Conservation (phyloP, 495 filamentous ascomycete species). For the Ramalina intermedia region DNA sequence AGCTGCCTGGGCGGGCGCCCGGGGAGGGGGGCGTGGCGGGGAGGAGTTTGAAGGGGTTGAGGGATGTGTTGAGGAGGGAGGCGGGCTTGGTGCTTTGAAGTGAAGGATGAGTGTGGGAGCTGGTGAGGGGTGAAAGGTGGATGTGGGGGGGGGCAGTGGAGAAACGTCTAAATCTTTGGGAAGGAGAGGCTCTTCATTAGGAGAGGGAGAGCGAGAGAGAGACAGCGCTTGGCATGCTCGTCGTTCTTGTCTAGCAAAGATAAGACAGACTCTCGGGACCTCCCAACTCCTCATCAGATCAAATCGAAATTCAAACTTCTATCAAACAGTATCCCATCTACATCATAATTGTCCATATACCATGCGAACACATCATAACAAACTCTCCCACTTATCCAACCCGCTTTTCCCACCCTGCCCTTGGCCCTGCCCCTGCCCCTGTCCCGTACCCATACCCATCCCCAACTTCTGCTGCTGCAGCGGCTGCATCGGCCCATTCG, state of each 20-base stretch:
- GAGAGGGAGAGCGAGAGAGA: too few relatives aligned
- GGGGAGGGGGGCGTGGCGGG: conserved; percentile 36
- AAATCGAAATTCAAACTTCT: too few relatives aligned
- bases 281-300: too few relatives aligned
- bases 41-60: conserved; percentile 43
- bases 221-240: too few relatives aligned
- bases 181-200: too few relatives aligned
- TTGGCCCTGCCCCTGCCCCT: conserved; percentile 5
- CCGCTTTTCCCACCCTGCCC: conserved; percentile 37
- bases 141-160: too few relatives aligned
- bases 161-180: too few relatives aligned
- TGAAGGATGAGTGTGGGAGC: conserved; percentile 12
- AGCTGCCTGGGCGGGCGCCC: conserved; percentile 45
- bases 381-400: conserved; percentile 68
- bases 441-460: conserved; percentile 18
- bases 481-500: conserved; percentile 13
- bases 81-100: conserved; percentile 37
- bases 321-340: too few relatives aligned
- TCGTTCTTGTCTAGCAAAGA: too few relatives aligned
- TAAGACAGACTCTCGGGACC: too few relatives aligned
- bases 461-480: background rate
- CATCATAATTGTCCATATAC: too few relatives aligned
- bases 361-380: conserved; percentile 34
- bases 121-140: too few relatives aligned
- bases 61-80: conserved; percentile 42